Conservation (phyloP, 106 monocot genomes). For the Hemerocallis citrina region DNA sequence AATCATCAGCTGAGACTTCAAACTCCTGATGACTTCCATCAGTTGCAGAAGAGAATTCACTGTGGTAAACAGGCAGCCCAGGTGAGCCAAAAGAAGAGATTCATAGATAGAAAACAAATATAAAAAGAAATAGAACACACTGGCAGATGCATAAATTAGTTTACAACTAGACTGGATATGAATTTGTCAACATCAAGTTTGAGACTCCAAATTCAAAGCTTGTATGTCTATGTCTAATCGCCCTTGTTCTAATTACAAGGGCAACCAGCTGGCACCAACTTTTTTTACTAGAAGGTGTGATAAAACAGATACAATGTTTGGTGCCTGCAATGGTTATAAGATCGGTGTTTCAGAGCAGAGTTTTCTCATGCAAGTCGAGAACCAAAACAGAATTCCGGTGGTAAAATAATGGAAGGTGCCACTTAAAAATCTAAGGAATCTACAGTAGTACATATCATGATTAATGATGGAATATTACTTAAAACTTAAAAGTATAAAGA, state of each 20-base stretch:
- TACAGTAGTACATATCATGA: neutral
- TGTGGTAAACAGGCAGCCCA: conserved; percentile 12
- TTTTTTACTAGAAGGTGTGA: neutral
- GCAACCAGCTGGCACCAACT: neutral
- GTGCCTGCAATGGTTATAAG: neutral
- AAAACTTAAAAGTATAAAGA: too few species aligned
- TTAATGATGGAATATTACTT: neutral
- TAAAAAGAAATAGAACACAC: too few species aligned
- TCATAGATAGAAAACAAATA: too few species aligned
- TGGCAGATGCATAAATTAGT: too few species aligned
- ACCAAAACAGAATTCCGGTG: neutral
- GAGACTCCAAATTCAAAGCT: neutral
- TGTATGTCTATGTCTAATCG: neutral
- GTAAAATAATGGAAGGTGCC: neutral
- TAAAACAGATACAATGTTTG: neutral
- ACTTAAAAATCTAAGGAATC: neutral
- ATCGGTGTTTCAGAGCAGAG: neutral
- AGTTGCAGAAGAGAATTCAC: conserved; percentile 26
- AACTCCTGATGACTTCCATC: conserved; percentile 20
- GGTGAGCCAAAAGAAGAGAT: neutral
- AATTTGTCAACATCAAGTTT: neutral
- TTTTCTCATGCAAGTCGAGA: neutral
- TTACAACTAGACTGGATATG: neutral
- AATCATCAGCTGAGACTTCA: conserved; percentile 23
- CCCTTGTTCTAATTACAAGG: neutral